A percentile compares a stretch with the other conserved stretches of the same genome.
Evolutionary conservation across 345 rosid genomes (phyloP).

Genomic region (Hypericum perforatum): DNA sequence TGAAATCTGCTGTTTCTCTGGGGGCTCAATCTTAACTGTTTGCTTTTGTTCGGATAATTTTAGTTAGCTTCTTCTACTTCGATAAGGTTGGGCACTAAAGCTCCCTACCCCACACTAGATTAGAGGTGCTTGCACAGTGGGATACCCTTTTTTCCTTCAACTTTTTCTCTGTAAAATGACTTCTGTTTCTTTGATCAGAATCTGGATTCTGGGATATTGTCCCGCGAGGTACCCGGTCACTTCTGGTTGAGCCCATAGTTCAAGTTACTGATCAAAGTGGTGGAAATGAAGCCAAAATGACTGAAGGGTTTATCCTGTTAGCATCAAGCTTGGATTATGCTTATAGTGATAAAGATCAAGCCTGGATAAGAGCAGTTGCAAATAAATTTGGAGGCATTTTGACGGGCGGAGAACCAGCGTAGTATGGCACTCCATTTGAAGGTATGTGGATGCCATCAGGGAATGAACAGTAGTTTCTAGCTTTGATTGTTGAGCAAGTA

Average conservation of each 20-base stretch:
- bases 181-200: slow-evolving; percentile 33
- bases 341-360: slow-evolving; percentile 67
- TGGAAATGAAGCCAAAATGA: slow-evolving; percentile 15
- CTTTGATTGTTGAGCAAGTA: no score
- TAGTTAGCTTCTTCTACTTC: slow-evolving; percentile 3
- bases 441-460: no score
- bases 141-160: no score
- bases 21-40: background rate
- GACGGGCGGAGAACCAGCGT: slow-evolving; percentile 14
- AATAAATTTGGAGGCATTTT: slow-evolving; percentile 52
- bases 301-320: slow-evolving; percentile 55
- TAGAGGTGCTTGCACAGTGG: no score
- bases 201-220: slow-evolving; percentile 46
- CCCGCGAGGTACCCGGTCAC: slow-evolving; percentile 55
- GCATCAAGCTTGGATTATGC: slow-evolving; percentile 70
- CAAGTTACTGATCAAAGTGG: slow-evolving; percentile 17
- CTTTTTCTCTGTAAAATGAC: background rate
- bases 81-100: no score
- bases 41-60: background rate
- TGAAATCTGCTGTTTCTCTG: background rate
- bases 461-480: no score
- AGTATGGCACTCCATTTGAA: background rate
- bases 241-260: slow-evolving; percentile 53
- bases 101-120: no score
- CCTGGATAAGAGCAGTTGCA: slow-evolving; percentile 73